Evolutionary conservation across 2,329 filamentous ascomycete genomes (phyloP), one percentile per base, ranked within the genome.

Genomic region (Nannizzia gypsea): DNA sequence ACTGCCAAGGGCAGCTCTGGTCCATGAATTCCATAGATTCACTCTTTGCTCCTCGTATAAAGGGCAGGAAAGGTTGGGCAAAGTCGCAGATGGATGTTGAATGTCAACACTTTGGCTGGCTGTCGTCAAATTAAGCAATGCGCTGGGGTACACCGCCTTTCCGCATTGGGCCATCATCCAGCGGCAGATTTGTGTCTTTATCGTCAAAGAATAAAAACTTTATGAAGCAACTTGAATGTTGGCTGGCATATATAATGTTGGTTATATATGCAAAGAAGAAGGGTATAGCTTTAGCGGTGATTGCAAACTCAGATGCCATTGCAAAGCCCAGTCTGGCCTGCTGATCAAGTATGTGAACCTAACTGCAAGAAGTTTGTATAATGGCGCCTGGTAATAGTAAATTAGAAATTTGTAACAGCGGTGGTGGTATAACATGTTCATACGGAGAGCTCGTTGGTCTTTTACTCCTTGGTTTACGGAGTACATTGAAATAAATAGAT

Each of bases 1-100:
- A 69, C 64, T 69, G 74, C 70, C 70, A 70, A 66, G 64, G 69
- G 17, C 40, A 8, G 38, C 42, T 17, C 15, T 3, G 36, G 13
- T n/a, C 13, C 5, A 13, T 9, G 22, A 5, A 28, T 8, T 26
- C 48, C 48, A 28, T 28, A n/a, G 22, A n/a, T 26, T 24, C 48
- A n/a, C 6, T 28, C 22, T 28, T 46, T 44, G 6, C 5, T 44
- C 17, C 17, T 1, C 4, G 40, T 17, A 44, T 15, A 2, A n/a
- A 4, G 6, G 17, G n/a, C 1, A 44, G 40, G 6, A 44, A 3
- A 3, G 3, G 6, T 11, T 36, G 31, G 4, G 6, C 6, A 24
- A 46, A 46, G 20, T 20, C 17, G 20, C 6, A 46, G 20, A 46
- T 20, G 17, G 42, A 46, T 20, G n/a, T 20, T 24, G 38, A 42